A percentile compares a stretch with the other conserved stretches of the same genome.
Conservation (phyloP, 2,329 filamentous ascomycete species). For the Domatiomyces catenatus region DNA sequence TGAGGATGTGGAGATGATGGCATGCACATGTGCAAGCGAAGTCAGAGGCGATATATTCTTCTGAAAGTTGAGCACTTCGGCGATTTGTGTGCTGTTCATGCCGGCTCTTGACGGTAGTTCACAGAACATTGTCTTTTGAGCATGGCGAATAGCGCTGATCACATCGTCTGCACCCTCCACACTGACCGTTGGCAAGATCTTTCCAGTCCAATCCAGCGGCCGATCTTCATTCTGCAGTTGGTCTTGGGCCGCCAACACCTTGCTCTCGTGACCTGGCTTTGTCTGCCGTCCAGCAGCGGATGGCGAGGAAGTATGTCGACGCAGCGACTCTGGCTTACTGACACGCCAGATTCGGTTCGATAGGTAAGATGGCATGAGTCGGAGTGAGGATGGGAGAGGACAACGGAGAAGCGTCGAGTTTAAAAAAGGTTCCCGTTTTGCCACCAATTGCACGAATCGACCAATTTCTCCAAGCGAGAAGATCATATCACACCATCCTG, state of each 20-base stretch:
- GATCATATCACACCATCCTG: background rate
- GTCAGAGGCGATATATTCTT: constrained; percentile 41
- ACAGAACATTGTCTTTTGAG: constrained; percentile 39
- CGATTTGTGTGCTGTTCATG: constrained; percentile 47
- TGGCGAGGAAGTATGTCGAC: constrained; percentile 22
- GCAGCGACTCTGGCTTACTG: constrained; percentile 10
- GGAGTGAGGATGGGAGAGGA: background rate
- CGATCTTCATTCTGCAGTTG: constrained; percentile 18
- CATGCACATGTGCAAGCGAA: constrained; percentile 45
- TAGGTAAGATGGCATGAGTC: background rate
- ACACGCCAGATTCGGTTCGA: background rate
- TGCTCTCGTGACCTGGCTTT: constrained; percentile 23
- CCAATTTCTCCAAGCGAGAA: background rate
- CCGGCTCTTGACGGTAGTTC: constrained; percentile 41
- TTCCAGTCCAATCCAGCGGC: constrained; percentile 37
- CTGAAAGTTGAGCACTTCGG: constrained; percentile 43
- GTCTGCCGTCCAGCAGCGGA: constrained; percentile 28
- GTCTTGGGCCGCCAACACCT: constrained; percentile 12
- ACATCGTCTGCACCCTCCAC: constrained; percentile 34
- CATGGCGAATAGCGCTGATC: constrained; percentile 38
- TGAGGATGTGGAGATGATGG: constrained; percentile 40
- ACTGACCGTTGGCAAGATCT: constrained; percentile 34
- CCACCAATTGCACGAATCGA: background rate
- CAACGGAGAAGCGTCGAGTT: no score
- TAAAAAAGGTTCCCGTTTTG: no score